These are phyloP conservation scores for Seiridium unicorne DNA, from an alignment of 2,329 filamentous ascomycete genomes.

Conservation along the genomic window DNA sequence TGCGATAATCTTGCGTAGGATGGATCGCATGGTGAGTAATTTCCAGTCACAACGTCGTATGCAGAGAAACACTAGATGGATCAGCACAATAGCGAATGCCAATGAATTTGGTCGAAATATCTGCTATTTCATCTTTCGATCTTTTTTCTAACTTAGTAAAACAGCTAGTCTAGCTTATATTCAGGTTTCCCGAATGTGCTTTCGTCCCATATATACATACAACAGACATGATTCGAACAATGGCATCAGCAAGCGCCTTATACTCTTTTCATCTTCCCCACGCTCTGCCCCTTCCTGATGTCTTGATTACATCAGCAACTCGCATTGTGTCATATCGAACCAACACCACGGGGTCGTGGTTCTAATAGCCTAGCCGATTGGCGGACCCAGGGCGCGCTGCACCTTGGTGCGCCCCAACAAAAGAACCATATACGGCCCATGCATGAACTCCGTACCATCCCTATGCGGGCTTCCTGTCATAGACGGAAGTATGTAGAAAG, in stretches of 20 bases:
- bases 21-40: too few relatives aligned
- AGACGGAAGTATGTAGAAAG: background rate
- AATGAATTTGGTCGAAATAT: too few relatives aligned
- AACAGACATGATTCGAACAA: background rate
- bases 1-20: too few relatives aligned
- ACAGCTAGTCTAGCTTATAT: conserved; percentile 1
- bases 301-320: background rate
- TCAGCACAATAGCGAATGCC: too few relatives aligned
- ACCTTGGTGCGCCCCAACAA: too few relatives aligned
- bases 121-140: background rate
- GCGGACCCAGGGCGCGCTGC: too few relatives aligned
- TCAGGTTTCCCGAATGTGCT: background rate
- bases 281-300: background rate
- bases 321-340: background rate
- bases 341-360: background rate
- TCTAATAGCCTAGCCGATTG: too few relatives aligned
- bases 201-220: conserved; percentile 5
- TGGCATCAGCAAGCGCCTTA: background rate
- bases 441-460: background rate
- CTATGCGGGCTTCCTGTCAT: background rate
- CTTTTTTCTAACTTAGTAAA: background rate
- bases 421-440: too few relatives aligned
- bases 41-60: too few relatives aligned
- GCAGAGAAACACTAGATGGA: too few relatives aligned
- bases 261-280: background rate